Conservation (phyloP, 169 alveolate genomes). For the Plasmodium cynomolgi region DNA sequence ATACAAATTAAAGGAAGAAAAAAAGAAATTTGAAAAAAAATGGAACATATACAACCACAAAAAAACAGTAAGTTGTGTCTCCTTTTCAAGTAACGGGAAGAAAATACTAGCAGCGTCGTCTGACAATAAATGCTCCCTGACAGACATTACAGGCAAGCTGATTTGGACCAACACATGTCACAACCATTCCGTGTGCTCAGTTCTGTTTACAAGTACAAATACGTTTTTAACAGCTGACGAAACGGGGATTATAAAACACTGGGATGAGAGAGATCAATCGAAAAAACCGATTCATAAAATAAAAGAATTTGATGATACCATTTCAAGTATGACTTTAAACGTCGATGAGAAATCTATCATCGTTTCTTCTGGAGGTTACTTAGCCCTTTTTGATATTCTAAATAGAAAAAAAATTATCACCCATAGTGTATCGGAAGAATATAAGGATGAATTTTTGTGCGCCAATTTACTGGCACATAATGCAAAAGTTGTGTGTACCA, state of each 20-base stretch:
- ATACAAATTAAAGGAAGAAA: conserved; percentile 50
- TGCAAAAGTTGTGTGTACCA: conserved; percentile 50
- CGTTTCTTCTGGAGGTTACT: conserved; percentile 38
- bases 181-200: conserved; percentile 16
- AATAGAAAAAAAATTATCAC: conserved; percentile 49
- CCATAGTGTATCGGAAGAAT: conserved; percentile 34
- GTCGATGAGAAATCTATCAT: conserved; percentile 21
- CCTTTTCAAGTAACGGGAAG: conserved; percentile 63
- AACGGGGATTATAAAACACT: conserved; percentile 38
- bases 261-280: conserved; percentile 54
- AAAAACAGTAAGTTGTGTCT: conserved; percentile 37
- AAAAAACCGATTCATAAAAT: conserved; percentile 64
- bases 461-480: conserved; percentile 10
- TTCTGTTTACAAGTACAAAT: conserved; percentile 26
- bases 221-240: conserved; percentile 67
- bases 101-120: conserved; percentile 56
- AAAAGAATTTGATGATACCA: conserved; percentile 56
- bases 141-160: conserved; percentile 42
- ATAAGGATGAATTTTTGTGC: conserved; percentile 56
- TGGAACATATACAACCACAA: conserved; percentile 37
- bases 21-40: conserved; percentile 59
- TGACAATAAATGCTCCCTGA: conserved; percentile 41
- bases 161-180: conserved; percentile 55
- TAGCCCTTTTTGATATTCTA: conserved; percentile 48
- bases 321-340: conserved; percentile 43